phyloP scores from a whole-genome alignment of 202 grass and related monocot species.

The Carex arenaria region DNA sequence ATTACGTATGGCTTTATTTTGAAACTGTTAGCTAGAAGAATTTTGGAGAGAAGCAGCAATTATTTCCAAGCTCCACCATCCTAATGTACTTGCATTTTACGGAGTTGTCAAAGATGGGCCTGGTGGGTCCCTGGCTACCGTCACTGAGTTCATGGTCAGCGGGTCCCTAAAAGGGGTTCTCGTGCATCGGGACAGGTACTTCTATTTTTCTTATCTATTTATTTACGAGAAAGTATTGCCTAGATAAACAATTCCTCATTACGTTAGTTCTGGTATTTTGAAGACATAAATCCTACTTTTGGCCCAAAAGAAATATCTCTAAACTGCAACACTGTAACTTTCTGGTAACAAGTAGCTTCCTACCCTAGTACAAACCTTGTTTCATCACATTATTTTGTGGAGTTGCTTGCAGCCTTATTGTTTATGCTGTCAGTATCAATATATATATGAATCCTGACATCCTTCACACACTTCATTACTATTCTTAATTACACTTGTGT shows the following conservation, averaged over 20 bases:
- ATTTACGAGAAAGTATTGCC: neutral
- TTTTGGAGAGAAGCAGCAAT: conserved; percentile 89
- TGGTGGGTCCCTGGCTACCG: conserved; percentile 54
- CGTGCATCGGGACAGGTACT: conserved; percentile 47
- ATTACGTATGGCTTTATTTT: conserved; percentile 11
- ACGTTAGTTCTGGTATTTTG: neutral
- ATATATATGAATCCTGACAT: neutral
- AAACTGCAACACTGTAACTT: neutral
- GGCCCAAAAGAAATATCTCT: neutral
- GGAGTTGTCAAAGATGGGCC: conserved; percentile 68
- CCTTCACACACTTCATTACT: neutral
- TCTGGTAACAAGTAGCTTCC: neutral
- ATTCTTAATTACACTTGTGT: neutral
- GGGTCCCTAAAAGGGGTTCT: conserved; percentile 88
- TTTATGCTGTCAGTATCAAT: neutral
- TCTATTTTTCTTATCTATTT: neutral
- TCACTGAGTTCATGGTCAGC: conserved; percentile 90
- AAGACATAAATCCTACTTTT: neutral
- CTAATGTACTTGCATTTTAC: conserved; percentile 86
- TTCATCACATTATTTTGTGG: neutral
- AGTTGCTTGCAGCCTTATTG: neutral
- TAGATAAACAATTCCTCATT: neutral
- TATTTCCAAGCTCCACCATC: conserved; percentile 86
- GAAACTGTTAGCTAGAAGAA: conserved; percentile 41
- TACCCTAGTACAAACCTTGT: neutral